phyloP scores from a whole-genome alignment of 2,329 filamentous ascomycete species.

The Purpureocillium lavendulum region DNA sequence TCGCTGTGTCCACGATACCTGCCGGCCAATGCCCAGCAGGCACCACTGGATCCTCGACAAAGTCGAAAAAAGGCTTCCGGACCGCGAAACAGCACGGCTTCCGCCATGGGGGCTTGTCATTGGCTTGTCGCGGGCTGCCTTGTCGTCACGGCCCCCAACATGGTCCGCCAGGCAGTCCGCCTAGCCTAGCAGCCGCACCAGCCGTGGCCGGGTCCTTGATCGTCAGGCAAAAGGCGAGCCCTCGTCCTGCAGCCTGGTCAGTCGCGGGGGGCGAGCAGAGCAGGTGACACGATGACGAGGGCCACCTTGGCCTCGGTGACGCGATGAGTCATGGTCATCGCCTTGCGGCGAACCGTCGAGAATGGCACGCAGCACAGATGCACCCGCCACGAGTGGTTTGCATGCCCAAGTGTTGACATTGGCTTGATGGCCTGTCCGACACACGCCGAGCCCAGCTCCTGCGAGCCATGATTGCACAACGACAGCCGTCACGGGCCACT shows the following conservation, averaged over 20 bases:
- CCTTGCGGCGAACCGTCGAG: too few species aligned
- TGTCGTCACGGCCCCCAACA: background rate
- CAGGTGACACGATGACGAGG: background rate
- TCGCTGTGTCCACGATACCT: too few species aligned
- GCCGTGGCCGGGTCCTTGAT: too few species aligned
- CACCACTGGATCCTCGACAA: background rate
- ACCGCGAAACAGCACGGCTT: background rate
- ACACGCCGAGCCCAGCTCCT: too few species aligned
- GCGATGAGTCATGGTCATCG: too few species aligned
- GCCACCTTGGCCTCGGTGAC: background rate
- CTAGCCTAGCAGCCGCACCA: background rate
- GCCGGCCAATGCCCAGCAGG: too few species aligned
- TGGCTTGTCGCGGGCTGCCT: background rate
- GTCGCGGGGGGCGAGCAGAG: background rate
- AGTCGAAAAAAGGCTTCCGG: too few species aligned
- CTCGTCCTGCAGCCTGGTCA: conserved; percentile 1
- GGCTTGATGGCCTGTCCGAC: too few species aligned
- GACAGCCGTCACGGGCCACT: background rate
- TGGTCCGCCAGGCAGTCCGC: conserved; percentile 3
- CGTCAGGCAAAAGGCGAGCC: background rate
- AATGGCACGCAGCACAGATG: too few species aligned
- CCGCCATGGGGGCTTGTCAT: too few species aligned
- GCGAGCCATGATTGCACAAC: conserved; percentile 1
- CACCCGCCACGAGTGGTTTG: too few species aligned
- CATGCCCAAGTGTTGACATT: too few species aligned